Evolutionary conservation across 1,284 basidiomycete species (phyloP), one percentile per base, ranked within the genome.

Genomic region (Fistulinella cinereoalba): DNA sequence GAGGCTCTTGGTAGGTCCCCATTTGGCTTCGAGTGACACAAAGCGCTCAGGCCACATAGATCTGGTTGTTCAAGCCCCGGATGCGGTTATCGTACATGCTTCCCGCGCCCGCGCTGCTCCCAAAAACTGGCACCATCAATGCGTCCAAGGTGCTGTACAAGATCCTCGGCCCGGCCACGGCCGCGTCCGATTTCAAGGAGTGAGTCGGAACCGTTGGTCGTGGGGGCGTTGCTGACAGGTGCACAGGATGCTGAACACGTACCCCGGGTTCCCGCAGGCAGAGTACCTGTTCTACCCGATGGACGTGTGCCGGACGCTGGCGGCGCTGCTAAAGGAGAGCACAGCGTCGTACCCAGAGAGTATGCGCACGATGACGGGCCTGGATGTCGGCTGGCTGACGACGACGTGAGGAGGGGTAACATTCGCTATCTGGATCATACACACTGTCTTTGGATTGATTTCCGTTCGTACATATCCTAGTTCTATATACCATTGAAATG

Each of bases 41-140:
- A 3, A 25, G 24, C 41, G 43, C 39, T 42, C 27, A 51, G 9
- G 29, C 25, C 42, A 19, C 10, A 31, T 32, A 89, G 88, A 73
- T 93, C 11, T 95, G 92, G 92, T 65, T 95, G 18, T 95, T 96
- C 77, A 95, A 93, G 64, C 91, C 92, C 0, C 82, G 75, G 49
- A 81, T 95, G 54, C 79, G 80, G 11, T 67, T 95, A 23, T 78
- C 89, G 1, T 94, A 92, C 61, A 74, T 75, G 37, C 73, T 77
- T 5, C 69, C 76, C 6, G 69, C 69, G 15, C 72, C 76, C 18
- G 81, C 79, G 47, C 64, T 79, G 6, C 72, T 90, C 25, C 79
- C 84, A 7, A 79, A 79, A 62, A 77, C 68, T 42, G 84, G 75
- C 8, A 78, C 78, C 5, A 77, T 88, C 22, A 72, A 76, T 46